Conservation (phyloP, 306 rosid species). For the Dalbergia cultrata region DNA sequence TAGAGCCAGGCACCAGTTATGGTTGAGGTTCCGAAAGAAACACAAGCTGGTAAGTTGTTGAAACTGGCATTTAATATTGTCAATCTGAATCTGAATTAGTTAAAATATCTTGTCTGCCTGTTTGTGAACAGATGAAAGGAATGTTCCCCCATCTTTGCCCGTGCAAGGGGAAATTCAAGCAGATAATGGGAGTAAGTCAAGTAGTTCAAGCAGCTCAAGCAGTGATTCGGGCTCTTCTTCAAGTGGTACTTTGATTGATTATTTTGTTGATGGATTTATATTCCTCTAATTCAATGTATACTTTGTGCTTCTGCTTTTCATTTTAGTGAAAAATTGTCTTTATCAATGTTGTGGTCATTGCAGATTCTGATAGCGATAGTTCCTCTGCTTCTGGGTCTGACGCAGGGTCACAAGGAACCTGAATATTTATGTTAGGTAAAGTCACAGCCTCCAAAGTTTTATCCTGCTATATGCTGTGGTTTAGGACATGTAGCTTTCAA, state of each 20-base stretch:
- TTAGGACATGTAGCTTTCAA: constrained; percentile 1
- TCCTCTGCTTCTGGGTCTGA: constrained; percentile 96
- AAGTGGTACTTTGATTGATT: constrained; percentile 68
- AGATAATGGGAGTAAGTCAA: constrained; percentile 83
- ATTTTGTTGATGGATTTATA: constrained; percentile 1
- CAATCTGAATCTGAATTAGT: constrained; percentile 15
- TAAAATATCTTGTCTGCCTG: constrained; percentile 18
- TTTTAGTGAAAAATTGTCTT: constrained; percentile 23
- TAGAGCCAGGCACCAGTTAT: constrained; percentile 59
- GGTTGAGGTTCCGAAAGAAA: constrained; percentile 59
- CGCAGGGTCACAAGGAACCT: constrained; percentile 72
- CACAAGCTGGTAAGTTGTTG: constrained; percentile 61
- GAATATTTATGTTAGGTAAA: constrained; percentile 62
- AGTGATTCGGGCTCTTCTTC: constrained; percentile 98
- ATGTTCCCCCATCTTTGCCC: constrained; percentile 60
- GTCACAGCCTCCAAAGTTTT: constrained; percentile 12
- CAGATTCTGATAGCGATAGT: constrained; percentile 95
- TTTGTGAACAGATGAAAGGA: constrained; percentile 62
- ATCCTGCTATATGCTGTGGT: constrained; percentile 10
- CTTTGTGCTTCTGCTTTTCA: constrained; percentile 19
- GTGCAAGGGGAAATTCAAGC: constrained; percentile 64
- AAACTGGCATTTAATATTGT: constrained; percentile 5
- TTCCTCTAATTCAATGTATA: background rate
- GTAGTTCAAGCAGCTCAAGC: constrained; percentile 97
- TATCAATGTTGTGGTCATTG: constrained; percentile 49